Conservation (phyloP, 495 filamentous ascomycete species). For the Aspergillus hancockii region DNA sequence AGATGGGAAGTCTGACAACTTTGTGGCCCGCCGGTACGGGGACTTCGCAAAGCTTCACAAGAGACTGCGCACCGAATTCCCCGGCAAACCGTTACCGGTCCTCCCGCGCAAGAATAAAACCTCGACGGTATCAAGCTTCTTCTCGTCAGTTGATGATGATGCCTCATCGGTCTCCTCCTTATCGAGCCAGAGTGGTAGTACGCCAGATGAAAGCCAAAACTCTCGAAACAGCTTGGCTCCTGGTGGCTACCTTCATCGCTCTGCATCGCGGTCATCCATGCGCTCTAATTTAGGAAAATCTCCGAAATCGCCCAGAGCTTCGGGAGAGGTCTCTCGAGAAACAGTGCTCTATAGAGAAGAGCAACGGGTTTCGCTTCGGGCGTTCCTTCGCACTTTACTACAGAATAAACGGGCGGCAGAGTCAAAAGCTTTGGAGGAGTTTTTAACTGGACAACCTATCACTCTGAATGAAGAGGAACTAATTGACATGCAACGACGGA, state of each 20-base stretch:
- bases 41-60: constrained; percentile 83
- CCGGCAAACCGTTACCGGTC: constrained; percentile 84
- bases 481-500: constrained; percentile 74
- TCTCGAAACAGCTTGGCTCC: constrained; percentile 27
- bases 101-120: constrained; percentile 89
- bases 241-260: constrained; percentile 31
- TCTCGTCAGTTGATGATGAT: constrained; percentile 61
- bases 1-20: constrained; percentile 67
- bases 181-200: constrained; percentile 58
- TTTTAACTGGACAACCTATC: constrained; percentile 70
- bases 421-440: constrained; percentile 78
- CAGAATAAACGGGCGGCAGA: constrained; percentile 81
- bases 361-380: constrained; percentile 87
- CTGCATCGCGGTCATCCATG: constrained; percentile 40
- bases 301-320: constrained; percentile 49
- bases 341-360: constrained; percentile 80
- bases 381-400: constrained; percentile 80
- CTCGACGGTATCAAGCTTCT: constrained; percentile 59
- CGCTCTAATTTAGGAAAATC: constrained; percentile 29
- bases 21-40: constrained; percentile 83
- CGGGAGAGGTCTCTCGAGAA: constrained; percentile 43
- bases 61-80: constrained; percentile 77
- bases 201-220: constrained; percentile 37
- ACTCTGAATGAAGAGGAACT: constrained; percentile 77
- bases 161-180: constrained; percentile 76